Evolutionary conservation across 1,284 basidiomycete species (phyloP).

Genomic region (Mycena citricolor): DNA sequence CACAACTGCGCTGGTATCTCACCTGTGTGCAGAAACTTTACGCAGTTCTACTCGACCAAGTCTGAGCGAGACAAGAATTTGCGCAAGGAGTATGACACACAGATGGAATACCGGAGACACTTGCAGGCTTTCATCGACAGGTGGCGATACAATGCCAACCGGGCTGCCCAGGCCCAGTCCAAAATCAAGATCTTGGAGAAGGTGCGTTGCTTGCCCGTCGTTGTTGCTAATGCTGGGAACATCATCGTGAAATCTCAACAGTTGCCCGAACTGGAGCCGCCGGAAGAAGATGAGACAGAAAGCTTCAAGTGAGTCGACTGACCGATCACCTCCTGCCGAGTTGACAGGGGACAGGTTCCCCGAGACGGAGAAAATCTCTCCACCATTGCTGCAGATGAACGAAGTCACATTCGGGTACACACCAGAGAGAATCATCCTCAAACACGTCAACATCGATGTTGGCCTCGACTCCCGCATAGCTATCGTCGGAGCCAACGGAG

Average conservation of each 20-base stretch:
- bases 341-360: slow-evolving; percentile 61
- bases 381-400: slow-evolving; percentile 93
- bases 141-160: slow-evolving; percentile 94
- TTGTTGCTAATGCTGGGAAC: neutral
- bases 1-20: too few relatives aligned
- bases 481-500: slow-evolving; percentile 83
- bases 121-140: slow-evolving; percentile 97
- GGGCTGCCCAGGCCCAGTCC: slow-evolving; percentile 91
- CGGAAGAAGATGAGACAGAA: slow-evolving; percentile 87
- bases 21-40: slow-evolving; percentile 86
- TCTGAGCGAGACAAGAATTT: slow-evolving; percentile 91
- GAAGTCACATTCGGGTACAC: slow-evolving; percentile 92
- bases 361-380: slow-evolving; percentile 93
- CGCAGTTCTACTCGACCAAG: slow-evolving; percentile 98
- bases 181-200: slow-evolving; percentile 99
- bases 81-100: slow-evolving; percentile 92
- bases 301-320: slow-evolving; percentile 69
- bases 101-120: slow-evolving; percentile 93
- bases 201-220: slow-evolving; percentile 34
- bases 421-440: slow-evolving; percentile 78
- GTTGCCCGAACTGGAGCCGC: slow-evolving; percentile 91
- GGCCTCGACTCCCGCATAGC: slow-evolving; percentile 88
- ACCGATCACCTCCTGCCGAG: slow-evolving; percentile 7
- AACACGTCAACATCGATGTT: slow-evolving; percentile 86
- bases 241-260: too few relatives aligned